Evolutionary conservation across 495 filamentous ascomycete genomes (phyloP).

Genomic region (Neurospora tetraspora): DNA sequence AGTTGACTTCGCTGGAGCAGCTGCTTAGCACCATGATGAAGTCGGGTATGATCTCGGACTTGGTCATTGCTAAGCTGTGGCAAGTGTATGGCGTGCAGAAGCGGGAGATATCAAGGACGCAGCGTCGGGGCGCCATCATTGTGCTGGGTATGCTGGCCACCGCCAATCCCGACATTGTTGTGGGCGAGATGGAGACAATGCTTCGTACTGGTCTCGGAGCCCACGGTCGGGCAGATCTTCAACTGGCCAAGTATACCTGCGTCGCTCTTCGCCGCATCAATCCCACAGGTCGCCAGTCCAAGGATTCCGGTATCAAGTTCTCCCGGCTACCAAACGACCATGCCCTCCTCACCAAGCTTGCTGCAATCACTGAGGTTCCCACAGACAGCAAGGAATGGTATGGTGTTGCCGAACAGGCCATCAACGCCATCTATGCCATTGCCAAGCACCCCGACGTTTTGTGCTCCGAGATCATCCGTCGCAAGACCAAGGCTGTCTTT

Average conservation of each 20-base stretch:
- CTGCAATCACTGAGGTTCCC: conserved; percentile 71
- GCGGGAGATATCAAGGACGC: conserved; percentile 85
- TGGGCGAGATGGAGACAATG: conserved; percentile 90
- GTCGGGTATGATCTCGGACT: conserved; percentile 70
- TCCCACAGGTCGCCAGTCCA: conserved; percentile 67
- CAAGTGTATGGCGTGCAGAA: conserved; percentile 93
- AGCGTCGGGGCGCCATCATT: conserved; percentile 87
- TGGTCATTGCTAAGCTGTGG: conserved; percentile 89
- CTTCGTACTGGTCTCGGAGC: conserved; percentile 78
- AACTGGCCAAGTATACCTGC: conserved; percentile 89
- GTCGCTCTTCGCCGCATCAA: conserved; percentile 84
- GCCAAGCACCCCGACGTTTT: conserved; percentile 90
- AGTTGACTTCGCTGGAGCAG: conserved; percentile 91
- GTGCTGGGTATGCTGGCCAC: conserved; percentile 94
- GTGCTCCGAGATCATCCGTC: conserved; percentile 81
- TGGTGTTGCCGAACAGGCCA: conserved; percentile 93
- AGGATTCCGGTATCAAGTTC: conserved; percentile 55
- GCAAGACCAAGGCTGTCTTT: conserved; percentile 82
- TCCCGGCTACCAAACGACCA: conserved; percentile 86
- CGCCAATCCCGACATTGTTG: conserved; percentile 83
- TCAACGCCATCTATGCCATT: conserved; percentile 90
- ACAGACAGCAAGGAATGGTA: conserved; percentile 94
- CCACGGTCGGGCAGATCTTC: conserved; percentile 70
- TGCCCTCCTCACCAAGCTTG: conserved; percentile 67
- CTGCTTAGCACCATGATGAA: conserved; percentile 97